Evolutionary conservation across 768 basidiomycete species (phyloP), one percentile per base, ranked within the genome.

Genomic region (Candolleomyces efflorescens): DNA sequence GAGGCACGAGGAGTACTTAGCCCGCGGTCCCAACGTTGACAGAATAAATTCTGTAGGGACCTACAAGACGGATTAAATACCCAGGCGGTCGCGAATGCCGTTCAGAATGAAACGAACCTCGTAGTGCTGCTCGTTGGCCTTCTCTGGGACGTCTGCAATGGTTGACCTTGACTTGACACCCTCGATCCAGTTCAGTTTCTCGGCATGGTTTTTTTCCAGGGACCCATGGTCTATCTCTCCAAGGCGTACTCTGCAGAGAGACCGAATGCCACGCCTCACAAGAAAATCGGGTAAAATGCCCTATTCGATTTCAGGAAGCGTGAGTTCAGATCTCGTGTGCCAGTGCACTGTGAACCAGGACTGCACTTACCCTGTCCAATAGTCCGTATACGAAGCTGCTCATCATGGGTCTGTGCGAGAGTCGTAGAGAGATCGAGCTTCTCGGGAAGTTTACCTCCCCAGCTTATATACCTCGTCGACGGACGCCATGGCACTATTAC

Each of bases 111-210:
- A 12, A 67, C 68, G 62, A 56, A 85, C 86, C 74, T 89, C 86
- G 67, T 89, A 89, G 64, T 89, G 86, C 67, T 89, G 87, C 64
- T 89, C 83, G 61, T 90, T 89, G 18, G 86, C 87, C 64, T 85
- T 85, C 39, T 82, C 78, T 0, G 86, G 79, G 11, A 81, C 75
- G 59, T 82, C 84, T 3, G 86, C 86, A 58, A 88, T 87, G 26
- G 73, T 77, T 3, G 61, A 64, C 15, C 82, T 70, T 0, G 74
- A 71, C 20, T 79, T 77, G 23, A 87, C 80, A 17, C 71, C 76
- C 55, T 83, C 79, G 39, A 89, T 85, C 78, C 81, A 87, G 52
- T 77, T 70, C 83, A 87, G 85, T 65, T 89, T 89, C 12, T 81
- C 79, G 2, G 76, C 78, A 73, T 86, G 82, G 63, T 85, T 86